A percentile compares a stretch with the other conserved stretches of the same genome.
phyloP scores from a whole-genome alignment of 768 basidiomycete species.

The Lyophyllum semitale region DNA sequence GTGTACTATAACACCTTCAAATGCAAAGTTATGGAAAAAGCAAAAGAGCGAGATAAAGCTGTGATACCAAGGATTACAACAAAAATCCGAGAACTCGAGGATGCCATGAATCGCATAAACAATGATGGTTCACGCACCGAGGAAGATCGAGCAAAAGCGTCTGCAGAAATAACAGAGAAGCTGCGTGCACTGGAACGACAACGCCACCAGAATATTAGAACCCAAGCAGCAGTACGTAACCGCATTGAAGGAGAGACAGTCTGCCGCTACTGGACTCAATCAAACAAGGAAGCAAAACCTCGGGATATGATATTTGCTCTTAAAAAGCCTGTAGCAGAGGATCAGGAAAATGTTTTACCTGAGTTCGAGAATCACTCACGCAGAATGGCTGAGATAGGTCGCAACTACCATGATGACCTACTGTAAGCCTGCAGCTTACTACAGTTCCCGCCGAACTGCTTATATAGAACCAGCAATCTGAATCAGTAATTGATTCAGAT shows the following conservation, averaged over 20 bases:
- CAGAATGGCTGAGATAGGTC: conserved; percentile 5
- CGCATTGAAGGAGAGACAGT: conserved; percentile 14
- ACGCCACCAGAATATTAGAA: conserved; percentile 4
- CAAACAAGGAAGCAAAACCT: conserved; percentile 13
- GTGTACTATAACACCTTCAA: neutral
- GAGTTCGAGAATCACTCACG: neutral
- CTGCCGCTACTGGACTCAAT: conserved; percentile 10
- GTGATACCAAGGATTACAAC: neutral
- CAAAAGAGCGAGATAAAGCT: neutral
- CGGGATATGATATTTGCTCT: conserved; percentile 9
- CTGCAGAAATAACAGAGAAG: neutral
- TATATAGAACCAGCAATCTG: too few relatives aligned
- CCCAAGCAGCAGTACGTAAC: neutral
- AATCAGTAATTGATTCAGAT: too few relatives aligned
- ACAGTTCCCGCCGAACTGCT: too few relatives aligned
- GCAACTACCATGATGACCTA: conserved; percentile 8
- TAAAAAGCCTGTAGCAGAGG: neutral
- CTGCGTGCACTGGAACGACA: neutral
- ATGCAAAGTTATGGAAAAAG: neutral
- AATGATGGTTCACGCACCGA: neutral
- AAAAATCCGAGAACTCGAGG: neutral
- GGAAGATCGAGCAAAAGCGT: neutral
- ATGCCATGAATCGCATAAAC: neutral
- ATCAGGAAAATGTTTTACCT: neutral
- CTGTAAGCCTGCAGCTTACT: too few relatives aligned